Evolutionary conservation across 2,329 filamentous ascomycete species (phyloP).

Genomic region (Fusarium pilosicola): DNA sequence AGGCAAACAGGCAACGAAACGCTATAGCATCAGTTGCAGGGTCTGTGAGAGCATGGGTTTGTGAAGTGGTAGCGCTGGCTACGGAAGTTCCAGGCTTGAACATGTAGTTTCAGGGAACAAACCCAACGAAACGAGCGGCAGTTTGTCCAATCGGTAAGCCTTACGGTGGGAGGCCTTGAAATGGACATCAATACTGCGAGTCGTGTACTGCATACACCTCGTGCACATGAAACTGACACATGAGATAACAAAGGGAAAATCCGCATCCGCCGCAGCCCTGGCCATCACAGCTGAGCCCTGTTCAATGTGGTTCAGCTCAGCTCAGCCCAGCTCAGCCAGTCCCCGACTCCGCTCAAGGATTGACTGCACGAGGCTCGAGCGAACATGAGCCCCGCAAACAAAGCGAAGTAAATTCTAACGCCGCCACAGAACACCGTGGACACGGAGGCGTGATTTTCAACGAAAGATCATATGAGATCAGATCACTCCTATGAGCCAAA

Average conservation of each 20-base stretch:
- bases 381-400: slow-evolving; percentile 19
- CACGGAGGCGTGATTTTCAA: background rate
- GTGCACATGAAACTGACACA: slow-evolving; percentile 18
- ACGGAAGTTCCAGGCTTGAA: slow-evolving; percentile 17
- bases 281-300: slow-evolving; percentile 2
- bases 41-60: background rate
- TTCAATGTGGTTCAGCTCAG: background rate
- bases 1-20: slow-evolving; percentile 9
- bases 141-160: slow-evolving; percentile 21
- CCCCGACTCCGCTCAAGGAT: background rate
- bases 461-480: slow-evolving; percentile 9
- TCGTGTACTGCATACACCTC: slow-evolving; percentile 15
- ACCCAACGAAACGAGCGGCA: slow-evolving; percentile 1
- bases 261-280: slow-evolving; percentile 1
- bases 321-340: background rate
- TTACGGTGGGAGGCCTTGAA: slow-evolving; percentile 1
- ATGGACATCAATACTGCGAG: slow-evolving; percentile 17
- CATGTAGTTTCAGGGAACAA: slow-evolving; percentile 7
- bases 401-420: slow-evolving; percentile 25
- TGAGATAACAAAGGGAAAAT: slow-evolving; percentile 12
- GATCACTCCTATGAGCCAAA: background rate
- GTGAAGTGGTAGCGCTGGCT: background rate
- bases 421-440: slow-evolving; percentile 12
- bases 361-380: background rate
- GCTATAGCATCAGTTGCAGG: background rate